Evolutionary conservation across 176 grass and related monocot genomes (phyloP), one percentile per base, ranked within the genome.

Genomic region (Cenchrus purpureus): DNA sequence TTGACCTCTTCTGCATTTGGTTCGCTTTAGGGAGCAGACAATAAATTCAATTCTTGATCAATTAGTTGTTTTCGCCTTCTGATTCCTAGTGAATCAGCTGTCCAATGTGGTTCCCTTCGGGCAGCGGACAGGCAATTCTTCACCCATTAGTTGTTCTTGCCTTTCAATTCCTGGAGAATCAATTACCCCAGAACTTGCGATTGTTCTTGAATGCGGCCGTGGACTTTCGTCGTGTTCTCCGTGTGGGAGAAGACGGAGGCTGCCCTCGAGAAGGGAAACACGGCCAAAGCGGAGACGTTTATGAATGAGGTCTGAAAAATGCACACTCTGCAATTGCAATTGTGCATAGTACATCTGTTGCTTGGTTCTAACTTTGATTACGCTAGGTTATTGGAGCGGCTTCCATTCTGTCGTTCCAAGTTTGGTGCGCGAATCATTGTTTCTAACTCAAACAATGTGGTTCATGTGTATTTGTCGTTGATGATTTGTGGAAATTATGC

Each of bases 201-300:
- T 25, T 25, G 25, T 25, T 25, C 25, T 25, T 25, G 25, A 25
- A 91, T 63, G 85, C 91, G 0, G 19, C 57, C 1, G 73, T 51
- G 12, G 94, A 75, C 63, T 93, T 98, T 25, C 25, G 83, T 85
- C 62, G 89, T 88, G 22, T 73, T 98, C 10, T 77, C 78, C 5
- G 42, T 43, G 14, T 84, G 87, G 59, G 91, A 94, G 78, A 91
- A 91, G 73, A 89, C 76, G 37, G 93, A 98, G 84, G 78, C 61
- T 49, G 71, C 88, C 45, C 65, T 95, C 45, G 86, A 85, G 16
- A 78, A 89, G 12, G 96, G 86, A 54, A 78, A 86, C 68, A 65
- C 87, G 12, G 48, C 73, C 28, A 59, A 92, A 90, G 93, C 93
- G 15, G 93, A 92, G 46, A 59, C 73, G 3, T 93, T 98, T 73